Conservation (phyloP, 1,139 yeast species). For the Yamadazyma atmosphaerica region DNA sequence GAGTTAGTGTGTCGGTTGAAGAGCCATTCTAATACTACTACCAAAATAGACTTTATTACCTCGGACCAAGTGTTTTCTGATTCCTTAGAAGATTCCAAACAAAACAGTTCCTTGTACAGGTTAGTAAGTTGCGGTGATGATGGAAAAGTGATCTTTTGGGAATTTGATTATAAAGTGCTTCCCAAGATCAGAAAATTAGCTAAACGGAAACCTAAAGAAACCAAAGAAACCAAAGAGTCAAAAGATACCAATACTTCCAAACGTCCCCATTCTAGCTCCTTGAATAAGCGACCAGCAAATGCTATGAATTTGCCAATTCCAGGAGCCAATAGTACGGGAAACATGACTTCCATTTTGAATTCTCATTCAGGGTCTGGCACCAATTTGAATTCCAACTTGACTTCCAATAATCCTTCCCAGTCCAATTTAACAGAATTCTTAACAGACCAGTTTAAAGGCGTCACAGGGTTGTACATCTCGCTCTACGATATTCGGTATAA, state of each 20-base stretch:
- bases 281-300: conserved; percentile 4
- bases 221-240: conserved; percentile 2
- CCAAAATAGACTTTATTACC: conserved; percentile 39
- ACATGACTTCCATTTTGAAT: conserved; percentile 1
- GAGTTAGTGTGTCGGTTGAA: conserved; percentile 51
- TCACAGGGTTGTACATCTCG: conserved; percentile 34
- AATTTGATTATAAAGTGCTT: conserved; percentile 64
- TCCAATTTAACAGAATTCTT: conserved; percentile 20
- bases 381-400: neutral
- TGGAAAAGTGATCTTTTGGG: conserved; percentile 70
- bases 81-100: conserved; percentile 17
- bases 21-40: conserved; percentile 70
- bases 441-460: conserved; percentile 17
- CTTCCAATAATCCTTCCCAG: conserved; percentile 8
- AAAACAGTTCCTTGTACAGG: conserved; percentile 43
- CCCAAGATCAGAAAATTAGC: conserved; percentile 42
- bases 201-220: conserved; percentile 3
- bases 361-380: neutral
- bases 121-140: conserved; percentile 72
- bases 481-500: conserved; percentile 36
- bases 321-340: conserved; percentile 6
- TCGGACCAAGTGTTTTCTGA: conserved; percentile 14
- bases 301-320: conserved; percentile 10
- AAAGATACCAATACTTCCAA: neutral
- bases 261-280: neutral